Percentiles rank a stretch among this genome's conserved stretches.
Conservation (phyloP, 164 flowering plant species). For the Magnolia officinalis region DNA sequence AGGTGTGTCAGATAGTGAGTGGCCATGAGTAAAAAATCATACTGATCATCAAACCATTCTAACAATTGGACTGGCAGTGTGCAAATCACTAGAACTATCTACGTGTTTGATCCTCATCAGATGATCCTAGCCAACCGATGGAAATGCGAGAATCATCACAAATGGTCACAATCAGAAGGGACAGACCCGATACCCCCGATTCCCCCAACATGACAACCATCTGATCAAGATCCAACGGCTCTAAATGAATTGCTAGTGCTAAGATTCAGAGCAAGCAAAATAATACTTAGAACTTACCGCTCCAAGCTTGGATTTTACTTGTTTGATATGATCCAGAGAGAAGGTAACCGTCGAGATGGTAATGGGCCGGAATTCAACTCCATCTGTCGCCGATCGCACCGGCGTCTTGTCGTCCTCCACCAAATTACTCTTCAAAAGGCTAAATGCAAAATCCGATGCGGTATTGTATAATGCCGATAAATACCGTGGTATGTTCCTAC, state of each 20-base stretch:
- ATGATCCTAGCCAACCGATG: too few relatives aligned
- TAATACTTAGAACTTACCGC: slow-evolving; percentile 32
- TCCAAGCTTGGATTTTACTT: slow-evolving; percentile 44
- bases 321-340: slow-evolving; percentile 42
- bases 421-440: slow-evolving; percentile 35
- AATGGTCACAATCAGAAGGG: too few relatives aligned
- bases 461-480: slow-evolving; percentile 23
- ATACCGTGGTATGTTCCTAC: slow-evolving; percentile 12
- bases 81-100: too few relatives aligned
- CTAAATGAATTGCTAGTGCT: neutral
- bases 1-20: too few relatives aligned
- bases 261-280: neutral
- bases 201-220: too few relatives aligned
- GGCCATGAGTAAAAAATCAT: too few relatives aligned
- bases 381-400: slow-evolving; percentile 36
- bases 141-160: too few relatives aligned
- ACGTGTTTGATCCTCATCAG: too few relatives aligned
- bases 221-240: neutral
- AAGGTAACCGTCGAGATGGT: slow-evolving; percentile 32
- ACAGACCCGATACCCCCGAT: too few relatives aligned
- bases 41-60: too few relatives aligned
- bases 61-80: too few relatives aligned
- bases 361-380: slow-evolving; percentile 37
- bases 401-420: slow-evolving; percentile 44
- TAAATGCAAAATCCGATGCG: slow-evolving; percentile 37